Conservation (phyloP, 2,329 filamentous ascomycete species). For the Nothophoma quercina region DNA sequence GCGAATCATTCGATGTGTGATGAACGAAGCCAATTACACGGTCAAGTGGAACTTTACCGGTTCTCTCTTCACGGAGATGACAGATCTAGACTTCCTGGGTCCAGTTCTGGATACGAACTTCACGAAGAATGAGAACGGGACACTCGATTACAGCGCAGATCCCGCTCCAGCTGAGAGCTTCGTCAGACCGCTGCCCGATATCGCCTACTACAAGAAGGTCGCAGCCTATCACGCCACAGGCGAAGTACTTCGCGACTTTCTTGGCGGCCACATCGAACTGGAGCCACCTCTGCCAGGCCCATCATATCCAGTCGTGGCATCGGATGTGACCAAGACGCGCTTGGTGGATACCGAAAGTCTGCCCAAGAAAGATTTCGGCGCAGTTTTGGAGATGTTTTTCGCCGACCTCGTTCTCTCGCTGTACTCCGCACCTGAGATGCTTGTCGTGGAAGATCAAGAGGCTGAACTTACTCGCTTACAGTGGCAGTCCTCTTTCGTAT, state of each 20-base stretch:
- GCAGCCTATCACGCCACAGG: conserved; percentile 47
- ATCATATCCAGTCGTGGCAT: conserved; percentile 35
- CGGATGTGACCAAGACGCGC: conserved; percentile 53
- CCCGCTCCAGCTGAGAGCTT: conserved; percentile 34
- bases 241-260: conserved; percentile 39
- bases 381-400: conserved; percentile 41
- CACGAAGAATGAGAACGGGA: conserved; percentile 45
- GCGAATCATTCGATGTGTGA: conserved; percentile 41
- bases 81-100: conserved; percentile 30
- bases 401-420: conserved; percentile 46
- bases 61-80: conserved; percentile 34
- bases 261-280: conserved; percentile 41
- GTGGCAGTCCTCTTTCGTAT: conserved; percentile 42
- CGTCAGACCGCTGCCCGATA: conserved; percentile 34
- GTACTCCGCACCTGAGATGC: conserved; percentile 45
- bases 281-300: conserved; percentile 38
- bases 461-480: conserved; percentile 31
- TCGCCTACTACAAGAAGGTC: conserved; percentile 41
- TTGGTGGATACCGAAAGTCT: conserved; percentile 49
- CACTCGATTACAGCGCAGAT: conserved; percentile 43
- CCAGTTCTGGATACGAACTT: conserved; percentile 45
- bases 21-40: conserved; percentile 46
- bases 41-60: conserved; percentile 43
- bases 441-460: conserved; percentile 27
- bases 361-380: conserved; percentile 31